Conservation (phyloP, 345 rosid species). For the Cardamine chenopodiifolia region DNA sequence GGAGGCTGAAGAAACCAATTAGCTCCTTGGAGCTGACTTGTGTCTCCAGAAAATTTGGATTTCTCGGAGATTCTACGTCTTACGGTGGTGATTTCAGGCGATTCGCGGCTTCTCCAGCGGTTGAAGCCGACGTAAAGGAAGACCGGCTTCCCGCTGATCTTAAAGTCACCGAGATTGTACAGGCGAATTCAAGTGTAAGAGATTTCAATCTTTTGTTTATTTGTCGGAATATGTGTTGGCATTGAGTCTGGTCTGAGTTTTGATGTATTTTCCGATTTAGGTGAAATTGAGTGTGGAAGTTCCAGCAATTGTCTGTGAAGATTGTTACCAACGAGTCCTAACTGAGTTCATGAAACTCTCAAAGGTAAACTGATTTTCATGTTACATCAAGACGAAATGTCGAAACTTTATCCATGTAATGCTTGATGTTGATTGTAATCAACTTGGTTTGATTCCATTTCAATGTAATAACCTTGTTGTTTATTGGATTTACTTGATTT, state of each 20-base stretch:
- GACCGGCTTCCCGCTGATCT: constrained; percentile 78
- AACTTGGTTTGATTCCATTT: not conserved
- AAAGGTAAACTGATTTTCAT: constrained; percentile 51
- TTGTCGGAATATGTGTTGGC: not conserved
- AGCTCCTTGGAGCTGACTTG: constrained; percentile 39
- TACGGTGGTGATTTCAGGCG: constrained; percentile 17
- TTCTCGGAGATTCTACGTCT: not conserved
- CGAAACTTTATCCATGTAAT: constrained; percentile 4
- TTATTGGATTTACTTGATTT: constrained; percentile 2
- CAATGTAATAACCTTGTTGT: not conserved
- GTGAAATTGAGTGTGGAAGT: constrained; percentile 75
- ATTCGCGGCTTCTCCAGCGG: constrained; percentile 51
- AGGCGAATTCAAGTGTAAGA: constrained; percentile 74
- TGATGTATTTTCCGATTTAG: constrained; percentile 40
- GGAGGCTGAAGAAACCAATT: constrained; percentile 33
- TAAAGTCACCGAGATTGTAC: constrained; percentile 56
- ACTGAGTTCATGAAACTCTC: constrained; percentile 69
- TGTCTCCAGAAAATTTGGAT: constrained; percentile 46
- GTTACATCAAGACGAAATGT: not conserved
- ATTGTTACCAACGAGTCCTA: constrained; percentile 75
- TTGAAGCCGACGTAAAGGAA: constrained; percentile 45
- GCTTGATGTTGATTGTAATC: constrained; percentile 2
- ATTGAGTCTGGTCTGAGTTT: constrained; percentile 5
- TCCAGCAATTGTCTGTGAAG: constrained; percentile 69
- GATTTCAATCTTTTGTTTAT: constrained; percentile 5